Evolutionary conservation across 2,329 filamentous ascomycete species (phyloP).

Genomic region (Fusarium sp.): DNA sequence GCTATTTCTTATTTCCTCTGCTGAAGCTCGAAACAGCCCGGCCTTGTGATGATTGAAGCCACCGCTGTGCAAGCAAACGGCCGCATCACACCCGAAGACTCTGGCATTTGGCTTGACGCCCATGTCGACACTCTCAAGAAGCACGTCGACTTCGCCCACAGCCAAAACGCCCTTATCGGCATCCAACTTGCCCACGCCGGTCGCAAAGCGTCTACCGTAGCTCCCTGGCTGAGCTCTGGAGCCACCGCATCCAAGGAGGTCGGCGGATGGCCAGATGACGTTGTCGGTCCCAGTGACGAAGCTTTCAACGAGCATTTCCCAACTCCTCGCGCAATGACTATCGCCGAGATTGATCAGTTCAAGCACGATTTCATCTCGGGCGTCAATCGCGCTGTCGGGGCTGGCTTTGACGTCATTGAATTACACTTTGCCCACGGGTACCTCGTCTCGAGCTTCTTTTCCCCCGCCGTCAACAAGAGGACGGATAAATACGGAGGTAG

Average conservation of each 20-base stretch:
- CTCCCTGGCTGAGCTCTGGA: conserved; percentile 65
- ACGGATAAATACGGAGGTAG: conserved; percentile 76
- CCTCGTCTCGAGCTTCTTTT: conserved; percentile 77
- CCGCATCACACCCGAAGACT: conserved; percentile 77
- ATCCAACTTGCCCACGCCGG: conserved; percentile 80
- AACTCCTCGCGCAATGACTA: conserved; percentile 72
- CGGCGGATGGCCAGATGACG: conserved; percentile 65
- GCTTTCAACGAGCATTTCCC: conserved; percentile 70
- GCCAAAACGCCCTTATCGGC: conserved; percentile 73
- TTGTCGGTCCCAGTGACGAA: conserved; percentile 59
- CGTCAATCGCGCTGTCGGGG: conserved; percentile 67
- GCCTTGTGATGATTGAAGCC: conserved; percentile 76
- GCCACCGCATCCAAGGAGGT: conserved; percentile 60
- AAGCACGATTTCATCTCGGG: conserved; percentile 70
- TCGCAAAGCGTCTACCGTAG: conserved; percentile 63
- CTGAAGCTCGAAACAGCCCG: conserved; percentile 53
- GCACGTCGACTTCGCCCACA: conserved; percentile 75
- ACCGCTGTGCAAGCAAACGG: conserved; percentile 76
- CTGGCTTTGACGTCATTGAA: conserved; percentile 76
- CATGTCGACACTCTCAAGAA: conserved; percentile 71
- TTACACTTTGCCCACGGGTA: conserved; percentile 87
- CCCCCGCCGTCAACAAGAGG: conserved; percentile 76
- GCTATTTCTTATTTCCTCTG: fast-evolving
- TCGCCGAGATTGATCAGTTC: conserved; percentile 72
- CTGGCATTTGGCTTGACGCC: conserved; percentile 77